Evolutionary conservation across 1,139 yeast species (phyloP).

Genomic region (Blastobotrys malaysiensis): DNA sequence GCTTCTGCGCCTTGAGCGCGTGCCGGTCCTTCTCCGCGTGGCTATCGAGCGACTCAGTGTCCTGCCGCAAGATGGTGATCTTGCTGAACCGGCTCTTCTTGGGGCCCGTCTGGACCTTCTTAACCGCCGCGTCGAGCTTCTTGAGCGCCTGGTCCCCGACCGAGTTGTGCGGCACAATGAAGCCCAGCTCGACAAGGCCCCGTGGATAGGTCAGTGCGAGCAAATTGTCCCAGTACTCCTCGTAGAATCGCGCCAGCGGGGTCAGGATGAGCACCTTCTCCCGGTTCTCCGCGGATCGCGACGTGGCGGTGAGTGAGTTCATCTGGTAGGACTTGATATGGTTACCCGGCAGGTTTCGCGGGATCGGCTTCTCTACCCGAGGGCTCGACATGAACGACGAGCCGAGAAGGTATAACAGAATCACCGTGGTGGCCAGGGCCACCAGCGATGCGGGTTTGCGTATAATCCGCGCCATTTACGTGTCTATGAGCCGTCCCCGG

Average conservation of each 20-base stretch:
- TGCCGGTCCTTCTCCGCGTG: conserved; percentile 72
- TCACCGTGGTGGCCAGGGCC: conserved; percentile 5
- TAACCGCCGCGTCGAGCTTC: conserved; percentile 66
- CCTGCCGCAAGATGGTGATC: conserved; percentile 85
- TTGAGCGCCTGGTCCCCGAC: conserved; percentile 78
- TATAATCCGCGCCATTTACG: conserved; percentile 8
- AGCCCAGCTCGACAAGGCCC: conserved; percentile 77
- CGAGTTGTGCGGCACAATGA: conserved; percentile 74
- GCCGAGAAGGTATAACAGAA: conserved; percentile 6
- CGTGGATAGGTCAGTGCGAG: conserved; percentile 75
- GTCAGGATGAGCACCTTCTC: conserved; percentile 82
- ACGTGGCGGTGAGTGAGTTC: conserved; percentile 65
- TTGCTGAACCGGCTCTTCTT: conserved; percentile 63
- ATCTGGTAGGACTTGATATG: conserved; percentile 82
- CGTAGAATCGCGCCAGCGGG: conserved; percentile 82
- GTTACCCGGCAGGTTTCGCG: conserved; percentile 62
- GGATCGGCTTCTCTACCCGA: conserved; percentile 32
- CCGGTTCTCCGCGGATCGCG: conserved; percentile 62
- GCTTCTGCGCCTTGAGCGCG: conserved; percentile 69
- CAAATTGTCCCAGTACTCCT: conserved; percentile 83
- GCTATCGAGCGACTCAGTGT: conserved; percentile 60
- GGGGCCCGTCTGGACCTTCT: conserved; percentile 55
- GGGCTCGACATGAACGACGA: conserved; percentile 5
- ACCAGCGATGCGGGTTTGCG: conserved; percentile 12
- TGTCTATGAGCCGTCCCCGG: background rate